Evolutionary conservation across 345 rosid species (phyloP).

Genomic region (Pistacia vera): DNA sequence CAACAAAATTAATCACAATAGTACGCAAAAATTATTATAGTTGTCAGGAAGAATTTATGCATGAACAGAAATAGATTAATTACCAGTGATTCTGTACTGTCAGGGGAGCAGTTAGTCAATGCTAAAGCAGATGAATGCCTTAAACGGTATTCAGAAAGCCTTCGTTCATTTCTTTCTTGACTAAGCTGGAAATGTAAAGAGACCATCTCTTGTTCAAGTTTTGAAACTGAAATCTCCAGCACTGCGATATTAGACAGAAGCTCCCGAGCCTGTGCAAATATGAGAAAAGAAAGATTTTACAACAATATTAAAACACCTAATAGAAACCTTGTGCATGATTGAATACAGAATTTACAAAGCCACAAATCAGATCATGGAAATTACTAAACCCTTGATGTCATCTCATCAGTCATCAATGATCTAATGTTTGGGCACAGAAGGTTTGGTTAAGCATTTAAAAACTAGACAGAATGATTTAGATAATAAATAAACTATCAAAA

Average conservation of each 20-base stretch:
- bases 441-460: neutral
- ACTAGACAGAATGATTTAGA: too few relatives aligned
- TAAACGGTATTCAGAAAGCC: constrained; percentile 77
- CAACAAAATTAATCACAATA: neutral
- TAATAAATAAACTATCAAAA: too few relatives aligned
- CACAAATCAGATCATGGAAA: constrained; percentile 4
- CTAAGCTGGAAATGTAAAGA: constrained; percentile 89
- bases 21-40: neutral
- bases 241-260: constrained; percentile 62
- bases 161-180: constrained; percentile 88
- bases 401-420: neutral
- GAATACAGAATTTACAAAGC: constrained; percentile 8
- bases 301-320: constrained; percentile 15
- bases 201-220: constrained; percentile 81
- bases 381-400: neutral
- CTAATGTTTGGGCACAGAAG: neutral
- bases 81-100: constrained; percentile 30
- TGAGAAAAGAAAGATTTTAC: constrained; percentile 14
- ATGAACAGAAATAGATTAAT: constrained; percentile 3
- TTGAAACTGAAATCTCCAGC: constrained; percentile 68
- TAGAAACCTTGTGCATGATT: constrained; percentile 6
- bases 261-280: constrained; percentile 64
- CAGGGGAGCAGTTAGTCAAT: constrained; percentile 36
- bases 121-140: constrained; percentile 58
- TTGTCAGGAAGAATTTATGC: neutral